phyloP scores from a whole-genome alignment of 1,139 yeast species.

The Kluyveromyces sp. region DNA sequence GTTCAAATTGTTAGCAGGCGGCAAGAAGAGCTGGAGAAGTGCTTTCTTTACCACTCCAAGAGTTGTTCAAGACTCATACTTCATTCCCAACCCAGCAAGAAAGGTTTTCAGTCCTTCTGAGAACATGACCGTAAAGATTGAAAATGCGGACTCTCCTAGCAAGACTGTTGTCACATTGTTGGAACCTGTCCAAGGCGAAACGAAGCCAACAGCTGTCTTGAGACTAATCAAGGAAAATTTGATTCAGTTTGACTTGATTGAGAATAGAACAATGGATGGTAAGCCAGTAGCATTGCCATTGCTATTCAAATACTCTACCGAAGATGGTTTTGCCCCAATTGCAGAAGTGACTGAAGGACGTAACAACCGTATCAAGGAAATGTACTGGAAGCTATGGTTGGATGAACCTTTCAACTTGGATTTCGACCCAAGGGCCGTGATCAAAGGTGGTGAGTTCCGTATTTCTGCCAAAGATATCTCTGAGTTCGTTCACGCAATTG shows the following conservation, averaged over 20 bases:
- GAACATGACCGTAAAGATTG: conserved; percentile 53
- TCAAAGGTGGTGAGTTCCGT: conserved; percentile 58
- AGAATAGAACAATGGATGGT: conserved; percentile 79
- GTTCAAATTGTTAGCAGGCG: conserved; percentile 80
- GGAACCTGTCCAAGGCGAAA: conserved; percentile 69
- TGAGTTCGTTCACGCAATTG: conserved; percentile 94
- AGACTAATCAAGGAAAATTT: conserved; percentile 38
- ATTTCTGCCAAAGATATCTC: conserved; percentile 75
- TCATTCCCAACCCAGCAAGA: conserved; percentile 70
- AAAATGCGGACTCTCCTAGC: conserved; percentile 42
- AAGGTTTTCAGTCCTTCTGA: conserved; percentile 69
- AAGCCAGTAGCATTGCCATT: conserved; percentile 69
- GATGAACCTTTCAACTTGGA: conserved; percentile 61
- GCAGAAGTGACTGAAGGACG: conserved; percentile 85
- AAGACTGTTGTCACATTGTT: conserved; percentile 57
- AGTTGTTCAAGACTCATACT: conserved; percentile 79
- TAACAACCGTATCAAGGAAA: conserved; percentile 86
- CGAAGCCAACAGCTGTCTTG: conserved; percentile 62
- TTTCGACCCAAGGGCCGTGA: conserved; percentile 61
- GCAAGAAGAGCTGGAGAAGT: conserved; percentile 77
- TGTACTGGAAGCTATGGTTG: conserved; percentile 98
- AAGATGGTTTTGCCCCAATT: conserved; percentile 92
- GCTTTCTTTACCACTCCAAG: conserved; percentile 77
- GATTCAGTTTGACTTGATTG: conserved; percentile 71
- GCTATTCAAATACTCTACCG: conserved; percentile 71